Base-by-base conservation (phyloP, 2,329 filamentous ascomycete genomes). In the Graphilbum fragrans region DNA sequence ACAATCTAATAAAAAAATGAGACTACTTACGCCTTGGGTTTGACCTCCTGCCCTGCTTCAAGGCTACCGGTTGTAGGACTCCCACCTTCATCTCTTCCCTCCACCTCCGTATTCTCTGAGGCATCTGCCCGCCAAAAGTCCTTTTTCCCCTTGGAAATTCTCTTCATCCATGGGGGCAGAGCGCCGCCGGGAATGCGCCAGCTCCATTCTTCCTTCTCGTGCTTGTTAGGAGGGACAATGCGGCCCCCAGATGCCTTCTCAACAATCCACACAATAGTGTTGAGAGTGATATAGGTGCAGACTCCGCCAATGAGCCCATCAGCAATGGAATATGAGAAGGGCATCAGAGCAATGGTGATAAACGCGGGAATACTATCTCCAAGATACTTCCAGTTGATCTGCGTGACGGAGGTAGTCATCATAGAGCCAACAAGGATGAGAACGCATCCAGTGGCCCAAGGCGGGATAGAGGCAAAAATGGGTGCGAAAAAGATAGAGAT, bases 361-460 rank as follows among this genome's bases (percentile, higher is more conserved):
- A 86, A 86, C 0, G 82, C 83, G 0, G 82, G 82, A 3, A 86
- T 64, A 0, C 81, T 77, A 47, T 86, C 82, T 37, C 82, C 82
- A 39, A 84, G 75, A 50, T 84, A 86, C 11, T 66, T 62, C 82
- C 82, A 86, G 59, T 86, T 86, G 60, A 86, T 77, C 39, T 78
- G 73, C 21, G 73, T 77, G 41, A 83, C 78, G 52, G 83, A 77
- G 10, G 79, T 76, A 47, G 82, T 80, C 82, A 86, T 86, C 62
- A 86, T 70, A 49, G 78, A 83, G 4, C 82, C 82, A 25, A 74
- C 75, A 47, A 86, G 65, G 49, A 86, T 67, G 6, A 86, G 64
- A 0, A 81, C 83, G 47, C 79, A 79, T 7, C 82, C 82, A 1
- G 82, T 86, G 2, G 82, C 82, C 80, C 80, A 86, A 0, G 82